Percentiles rank a stretch among this genome's conserved stretches.
Conservation (phyloP, 2,329 filamentous ascomycete genomes). For the Sporothrix dimorphospora region DNA sequence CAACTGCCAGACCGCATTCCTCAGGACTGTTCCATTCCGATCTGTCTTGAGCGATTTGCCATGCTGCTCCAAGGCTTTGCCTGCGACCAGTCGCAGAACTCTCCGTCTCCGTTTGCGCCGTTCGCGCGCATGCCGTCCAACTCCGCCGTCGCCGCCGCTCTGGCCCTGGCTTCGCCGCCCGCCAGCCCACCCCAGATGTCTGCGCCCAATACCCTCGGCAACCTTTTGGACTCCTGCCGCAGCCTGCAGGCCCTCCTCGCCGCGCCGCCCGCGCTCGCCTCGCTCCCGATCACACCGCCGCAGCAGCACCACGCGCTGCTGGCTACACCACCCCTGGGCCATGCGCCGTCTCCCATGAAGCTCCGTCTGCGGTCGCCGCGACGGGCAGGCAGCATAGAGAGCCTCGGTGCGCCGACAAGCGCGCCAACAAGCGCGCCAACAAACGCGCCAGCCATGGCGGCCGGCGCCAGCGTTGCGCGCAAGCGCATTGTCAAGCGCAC, state of each 20-base stretch:
- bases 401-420: background rate
- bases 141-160: slow-evolving; percentile 19
- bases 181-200: slow-evolving; percentile 55
- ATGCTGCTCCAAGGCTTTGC: slow-evolving; percentile 33
- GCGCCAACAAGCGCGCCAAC: slow-evolving; percentile 20
- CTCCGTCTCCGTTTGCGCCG: slow-evolving; percentile 20
- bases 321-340: slow-evolving; percentile 59
- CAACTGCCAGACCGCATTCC: slow-evolving; percentile 23
- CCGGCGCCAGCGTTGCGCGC: slow-evolving; percentile 37
- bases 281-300: slow-evolving; percentile 49
- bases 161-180: slow-evolving; percentile 61
- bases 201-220: slow-evolving; percentile 52
- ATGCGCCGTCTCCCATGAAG: slow-evolving; percentile 56
- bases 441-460: slow-evolving; percentile 32
- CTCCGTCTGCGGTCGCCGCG: slow-evolving; percentile 56
- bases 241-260: slow-evolving; percentile 63
- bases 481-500: slow-evolving; percentile 58
- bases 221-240: slow-evolving; percentile 63
- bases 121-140: slow-evolving; percentile 20
- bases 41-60: slow-evolving; percentile 7
- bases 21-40: slow-evolving; percentile 16
- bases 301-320: slow-evolving; percentile 44
- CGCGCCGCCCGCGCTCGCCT: slow-evolving; percentile 36
- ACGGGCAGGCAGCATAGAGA: slow-evolving; percentile 33
- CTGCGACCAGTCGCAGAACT: slow-evolving; percentile 32